A percentile compares a stretch with the other conserved stretches of the same genome.
phyloP scores from a whole-genome alignment of 495 filamentous ascomycete genomes.

The Neurospora cerealis region DNA sequence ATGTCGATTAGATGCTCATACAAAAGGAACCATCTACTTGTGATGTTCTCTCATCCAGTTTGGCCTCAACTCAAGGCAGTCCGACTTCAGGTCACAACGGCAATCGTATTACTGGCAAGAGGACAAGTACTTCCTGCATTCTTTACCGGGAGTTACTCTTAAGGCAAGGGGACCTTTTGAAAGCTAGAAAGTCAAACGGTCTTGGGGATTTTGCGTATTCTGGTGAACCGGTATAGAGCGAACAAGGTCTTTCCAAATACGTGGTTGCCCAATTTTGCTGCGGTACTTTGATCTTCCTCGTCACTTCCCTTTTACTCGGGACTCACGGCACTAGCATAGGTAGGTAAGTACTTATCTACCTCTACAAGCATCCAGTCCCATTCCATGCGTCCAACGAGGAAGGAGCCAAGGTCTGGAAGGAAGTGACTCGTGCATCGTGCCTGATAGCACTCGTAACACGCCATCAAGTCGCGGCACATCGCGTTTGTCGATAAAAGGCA shows the following conservation, averaged over 20 bases:
- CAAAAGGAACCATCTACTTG: rapidly evolving
- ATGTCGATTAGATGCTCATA: not conserved
- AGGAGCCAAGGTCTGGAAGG: not conserved
- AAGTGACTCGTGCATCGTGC: not conserved
- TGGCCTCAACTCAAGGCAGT: not conserved
- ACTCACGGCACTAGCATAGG: not conserved
- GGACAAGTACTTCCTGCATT: not conserved
- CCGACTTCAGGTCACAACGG: not conserved
- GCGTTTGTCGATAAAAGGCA: not conserved
- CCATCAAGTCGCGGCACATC: not conserved
- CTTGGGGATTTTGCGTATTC: not conserved
- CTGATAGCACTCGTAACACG: not conserved
- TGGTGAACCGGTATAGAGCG: not conserved
- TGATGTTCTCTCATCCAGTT: not conserved
- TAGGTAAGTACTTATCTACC: not conserved
- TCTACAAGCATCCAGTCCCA: not conserved
- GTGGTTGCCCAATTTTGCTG: not conserved
- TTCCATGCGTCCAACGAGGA: not conserved
- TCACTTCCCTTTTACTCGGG: not conserved
- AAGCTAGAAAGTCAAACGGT: not conserved
- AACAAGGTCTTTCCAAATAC: not conserved
- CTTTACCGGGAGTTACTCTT: not conserved
- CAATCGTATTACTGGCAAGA: not conserved
- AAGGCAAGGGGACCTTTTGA: not conserved
- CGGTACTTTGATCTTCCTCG: not conserved